A percentile compares a stretch with the other conserved stretches of the same genome.
phyloP scores from a whole-genome alignment of 108 stramenopile genomes.

The Cyclotella choctawhatcheeana region DNA sequence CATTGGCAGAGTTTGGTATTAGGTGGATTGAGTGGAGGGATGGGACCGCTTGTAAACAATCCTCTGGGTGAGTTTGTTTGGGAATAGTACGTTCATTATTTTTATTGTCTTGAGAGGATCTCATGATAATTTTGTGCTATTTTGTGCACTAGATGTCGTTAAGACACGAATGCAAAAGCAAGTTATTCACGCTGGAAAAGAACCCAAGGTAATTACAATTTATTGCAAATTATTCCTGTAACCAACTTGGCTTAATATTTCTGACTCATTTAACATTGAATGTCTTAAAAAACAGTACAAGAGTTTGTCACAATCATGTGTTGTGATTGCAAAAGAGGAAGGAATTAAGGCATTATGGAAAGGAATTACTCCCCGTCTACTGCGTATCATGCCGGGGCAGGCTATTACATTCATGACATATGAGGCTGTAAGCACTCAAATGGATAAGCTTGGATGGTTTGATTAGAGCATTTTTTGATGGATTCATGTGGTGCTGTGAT shows the following conservation, averaged over 20 bases:
- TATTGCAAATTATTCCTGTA: too few relatives aligned
- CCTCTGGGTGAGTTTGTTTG: constrained; percentile 63
- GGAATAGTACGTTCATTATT: too few relatives aligned
- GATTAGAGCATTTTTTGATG: constrained; percentile 22
- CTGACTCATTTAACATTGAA: not conserved
- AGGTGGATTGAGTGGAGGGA: constrained; percentile 93
- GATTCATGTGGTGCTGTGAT: too few relatives aligned
- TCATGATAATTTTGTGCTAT: too few relatives aligned
- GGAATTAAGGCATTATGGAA: constrained; percentile 94
- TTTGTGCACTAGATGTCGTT: constrained; percentile 76
- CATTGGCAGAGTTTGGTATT: constrained; percentile 91
- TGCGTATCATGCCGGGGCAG: constrained; percentile 97
- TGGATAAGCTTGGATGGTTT: constrained; percentile 44
- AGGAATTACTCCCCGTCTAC: constrained; percentile 94
- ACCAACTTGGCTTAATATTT: not conserved
- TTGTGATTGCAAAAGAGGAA: constrained; percentile 92
- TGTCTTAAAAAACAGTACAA: constrained; percentile 57
- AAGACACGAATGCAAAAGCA: constrained; percentile 98
- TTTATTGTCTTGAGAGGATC: too few relatives aligned
- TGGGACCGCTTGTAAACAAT: constrained; percentile 95
- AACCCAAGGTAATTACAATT: constrained; percentile 55
- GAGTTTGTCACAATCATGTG: constrained; percentile 80
- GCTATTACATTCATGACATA: constrained; percentile 98
- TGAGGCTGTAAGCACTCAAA: constrained; percentile 69
- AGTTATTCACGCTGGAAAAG: constrained; percentile 73